Conservation (phyloP, 805 yeast genomes). For the Myxozyma nipponensis region DNA sequence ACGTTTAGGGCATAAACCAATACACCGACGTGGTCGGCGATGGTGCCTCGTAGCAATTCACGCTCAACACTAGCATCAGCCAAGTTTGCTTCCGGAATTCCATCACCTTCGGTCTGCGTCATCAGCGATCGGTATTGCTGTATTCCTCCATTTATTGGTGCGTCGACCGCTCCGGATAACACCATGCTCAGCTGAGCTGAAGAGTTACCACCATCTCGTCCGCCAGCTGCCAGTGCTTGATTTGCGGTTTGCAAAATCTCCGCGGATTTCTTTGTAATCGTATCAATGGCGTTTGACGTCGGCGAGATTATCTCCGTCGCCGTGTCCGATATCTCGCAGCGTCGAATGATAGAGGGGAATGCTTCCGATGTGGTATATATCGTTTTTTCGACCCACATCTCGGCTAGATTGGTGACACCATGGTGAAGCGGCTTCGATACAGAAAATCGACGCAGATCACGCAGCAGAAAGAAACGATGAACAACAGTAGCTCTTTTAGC, state of each 20-base stretch:
- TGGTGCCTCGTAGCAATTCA: conserved; percentile 6
- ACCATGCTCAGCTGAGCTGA: conserved; percentile 46
- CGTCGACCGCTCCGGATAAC: conserved; percentile 70
- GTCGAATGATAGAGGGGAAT: conserved; percentile 84
- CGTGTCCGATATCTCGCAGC: conserved; percentile 62
- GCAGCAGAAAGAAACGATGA: conserved; percentile 69
- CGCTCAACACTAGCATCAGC: conserved; percentile 7
- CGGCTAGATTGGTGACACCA: conserved; percentile 37
- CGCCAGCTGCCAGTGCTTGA: conserved; percentile 15
- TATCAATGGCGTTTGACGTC: conserved; percentile 70
- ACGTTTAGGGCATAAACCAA: conserved; percentile 62
- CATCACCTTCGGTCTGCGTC: conserved; percentile 2
- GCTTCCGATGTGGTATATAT: conserved; percentile 69
- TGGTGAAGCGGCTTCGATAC: conserved; percentile 66
- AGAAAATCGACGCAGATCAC: conserved; percentile 65
- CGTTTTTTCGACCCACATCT: conserved; percentile 85
- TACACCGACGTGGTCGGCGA: conserved; percentile 57
- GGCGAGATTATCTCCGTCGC: conserved; percentile 66
- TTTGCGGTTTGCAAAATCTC: conserved; percentile 69
- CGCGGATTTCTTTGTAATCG: conserved; percentile 62
- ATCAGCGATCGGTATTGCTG: conserved; percentile 75
- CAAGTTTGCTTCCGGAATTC: conserved; percentile 32
- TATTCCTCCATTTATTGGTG: conserved; percentile 92
- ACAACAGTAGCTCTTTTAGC: conserved; percentile 46
- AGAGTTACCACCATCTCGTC: conserved; percentile 33